phyloP scores from a whole-genome alignment of 75 land plant genomes.

The Azolla pinnata region DNA sequence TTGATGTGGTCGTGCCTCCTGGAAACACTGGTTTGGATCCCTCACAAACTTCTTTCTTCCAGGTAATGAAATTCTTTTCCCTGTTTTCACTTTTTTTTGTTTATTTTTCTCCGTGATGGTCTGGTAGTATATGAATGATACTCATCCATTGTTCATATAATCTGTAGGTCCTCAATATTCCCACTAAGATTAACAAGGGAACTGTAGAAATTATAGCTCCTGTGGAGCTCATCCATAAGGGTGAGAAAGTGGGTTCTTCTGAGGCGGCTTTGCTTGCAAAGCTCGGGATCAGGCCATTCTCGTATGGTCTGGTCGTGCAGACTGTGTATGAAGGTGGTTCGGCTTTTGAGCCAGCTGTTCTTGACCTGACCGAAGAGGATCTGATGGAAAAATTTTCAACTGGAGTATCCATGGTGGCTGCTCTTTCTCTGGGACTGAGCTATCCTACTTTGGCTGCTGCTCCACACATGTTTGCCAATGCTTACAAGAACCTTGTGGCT shows the following conservation, averaged over 20 bases:
- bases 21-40: slow-evolving; percentile 59
- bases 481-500: slow-evolving; percentile 60
- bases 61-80: slow-evolving; percentile 22
- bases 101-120: background rate
- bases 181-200: slow-evolving; percentile 82
- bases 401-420: slow-evolving; percentile 49
- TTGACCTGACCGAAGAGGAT: slow-evolving; percentile 65
- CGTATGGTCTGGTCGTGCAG: slow-evolving; percentile 56
- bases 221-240: slow-evolving; percentile 56
- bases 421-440: slow-evolving; percentile 44
- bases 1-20: slow-evolving; percentile 48
- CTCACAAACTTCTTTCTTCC: slow-evolving; percentile 54
- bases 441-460: slow-evolving; percentile 74
- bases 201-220: slow-evolving; percentile 63
- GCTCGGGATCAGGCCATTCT: slow-evolving; percentile 66
- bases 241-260: slow-evolving; percentile 56
- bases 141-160: no score
- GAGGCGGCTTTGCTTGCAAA: slow-evolving; percentile 71
- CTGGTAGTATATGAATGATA: no score
- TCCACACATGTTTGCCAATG: slow-evolving; percentile 59
- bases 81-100: background rate
- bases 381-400: slow-evolving; percentile 43
- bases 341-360: slow-evolving; percentile 51
- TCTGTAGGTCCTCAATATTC: slow-evolving; percentile 57
- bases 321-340: slow-evolving; percentile 60